Conservation (phyloP, 805 yeast genomes). For the Zygosaccharomyces siamensis region DNA sequence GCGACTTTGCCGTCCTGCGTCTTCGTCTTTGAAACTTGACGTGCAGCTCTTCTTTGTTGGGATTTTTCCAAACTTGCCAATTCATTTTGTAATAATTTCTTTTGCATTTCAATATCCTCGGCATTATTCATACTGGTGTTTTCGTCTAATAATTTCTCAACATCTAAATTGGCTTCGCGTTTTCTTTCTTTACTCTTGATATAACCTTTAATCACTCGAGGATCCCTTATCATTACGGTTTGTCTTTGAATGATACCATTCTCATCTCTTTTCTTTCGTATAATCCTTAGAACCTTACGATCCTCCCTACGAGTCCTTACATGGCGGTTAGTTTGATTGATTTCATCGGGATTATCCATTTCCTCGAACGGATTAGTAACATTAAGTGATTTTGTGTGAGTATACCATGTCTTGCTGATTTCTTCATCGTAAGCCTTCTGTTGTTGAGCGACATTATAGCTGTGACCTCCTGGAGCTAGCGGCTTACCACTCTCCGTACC, state of each 20-base stretch:
- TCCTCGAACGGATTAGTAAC: conserved; percentile 38
- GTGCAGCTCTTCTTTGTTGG: conserved; percentile 57
- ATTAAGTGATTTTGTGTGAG: conserved; percentile 61
- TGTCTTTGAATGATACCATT: conserved; percentile 82
- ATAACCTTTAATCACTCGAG: conserved; percentile 81
- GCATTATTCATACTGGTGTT: conserved; percentile 52
- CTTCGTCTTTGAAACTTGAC: conserved; percentile 47
- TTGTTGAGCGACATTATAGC: conserved; percentile 76
- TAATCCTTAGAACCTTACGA: conserved; percentile 52
- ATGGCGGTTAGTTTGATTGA: conserved; percentile 34
- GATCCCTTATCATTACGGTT: conserved; percentile 74
- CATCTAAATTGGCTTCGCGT: conserved; percentile 65
- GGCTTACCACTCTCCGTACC: conserved; percentile 34
- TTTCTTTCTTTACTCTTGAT: conserved; percentile 59
- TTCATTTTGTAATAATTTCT: conserved; percentile 74
- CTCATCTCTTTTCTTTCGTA: conserved; percentile 74
- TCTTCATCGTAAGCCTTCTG: conserved; percentile 91
- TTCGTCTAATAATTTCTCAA: conserved; percentile 36
- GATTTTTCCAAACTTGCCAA: conserved; percentile 78
- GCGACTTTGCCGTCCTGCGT: conserved; percentile 20
- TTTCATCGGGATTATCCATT: conserved; percentile 35
- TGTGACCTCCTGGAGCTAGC: conserved; percentile 54
- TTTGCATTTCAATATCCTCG: conserved; percentile 72
- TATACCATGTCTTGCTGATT: conserved; percentile 82
- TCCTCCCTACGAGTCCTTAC: conserved; percentile 28